Conservation (phyloP, 2,329 filamentous ascomycete genomes). For the Xylariaceae sp. region DNA sequence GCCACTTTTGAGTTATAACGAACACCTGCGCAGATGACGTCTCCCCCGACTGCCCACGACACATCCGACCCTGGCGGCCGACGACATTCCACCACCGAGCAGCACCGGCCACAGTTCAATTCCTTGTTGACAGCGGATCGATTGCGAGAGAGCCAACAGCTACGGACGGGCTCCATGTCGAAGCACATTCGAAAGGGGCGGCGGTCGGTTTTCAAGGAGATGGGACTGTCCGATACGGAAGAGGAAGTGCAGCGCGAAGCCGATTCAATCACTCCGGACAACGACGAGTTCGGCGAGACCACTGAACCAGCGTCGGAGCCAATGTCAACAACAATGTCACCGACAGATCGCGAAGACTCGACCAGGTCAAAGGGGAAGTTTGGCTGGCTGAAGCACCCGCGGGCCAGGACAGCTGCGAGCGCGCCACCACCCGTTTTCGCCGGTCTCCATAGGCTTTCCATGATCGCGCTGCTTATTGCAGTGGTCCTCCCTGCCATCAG, state of each 20-base stretch:
- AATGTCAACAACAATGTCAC: conserved; percentile 20
- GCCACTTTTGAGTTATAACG: conserved; percentile 4
- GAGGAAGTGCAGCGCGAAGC: too few species aligned
- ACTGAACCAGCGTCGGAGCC: conserved; percentile 20
- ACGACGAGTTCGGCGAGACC: conserved; percentile 25
- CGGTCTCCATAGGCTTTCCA: conserved; percentile 36
- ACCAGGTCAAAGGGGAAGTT: conserved; percentile 10
- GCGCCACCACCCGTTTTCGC: conserved; percentile 33
- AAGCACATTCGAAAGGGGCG: conserved; percentile 42
- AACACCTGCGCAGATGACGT: conserved; percentile 16
- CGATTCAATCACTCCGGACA: too few species aligned
- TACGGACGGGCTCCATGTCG: conserved; percentile 32
- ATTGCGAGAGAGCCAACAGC: conserved; percentile 38
- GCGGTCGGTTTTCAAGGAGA: conserved; percentile 45
- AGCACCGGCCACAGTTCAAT: conserved; percentile 43
- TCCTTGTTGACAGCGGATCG: conserved; percentile 43
- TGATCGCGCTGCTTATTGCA: conserved; percentile 43
- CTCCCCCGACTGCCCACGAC: conserved; percentile 11
- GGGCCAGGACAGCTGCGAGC: conserved; percentile 35
- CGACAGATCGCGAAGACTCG: conserved; percentile 19
- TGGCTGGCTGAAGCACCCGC: conserved; percentile 37
- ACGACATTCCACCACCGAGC: conserved; percentile 6
- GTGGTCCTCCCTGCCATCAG: conserved; percentile 41
- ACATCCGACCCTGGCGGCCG: conserved; percentile 11
- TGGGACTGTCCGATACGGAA: conserved; percentile 34